Percentiles rank a stretch among this genome's conserved stretches.
Evolutionary conservation across 306 rosid species (phyloP).

Genomic region (Sicyos baderoa): DNA sequence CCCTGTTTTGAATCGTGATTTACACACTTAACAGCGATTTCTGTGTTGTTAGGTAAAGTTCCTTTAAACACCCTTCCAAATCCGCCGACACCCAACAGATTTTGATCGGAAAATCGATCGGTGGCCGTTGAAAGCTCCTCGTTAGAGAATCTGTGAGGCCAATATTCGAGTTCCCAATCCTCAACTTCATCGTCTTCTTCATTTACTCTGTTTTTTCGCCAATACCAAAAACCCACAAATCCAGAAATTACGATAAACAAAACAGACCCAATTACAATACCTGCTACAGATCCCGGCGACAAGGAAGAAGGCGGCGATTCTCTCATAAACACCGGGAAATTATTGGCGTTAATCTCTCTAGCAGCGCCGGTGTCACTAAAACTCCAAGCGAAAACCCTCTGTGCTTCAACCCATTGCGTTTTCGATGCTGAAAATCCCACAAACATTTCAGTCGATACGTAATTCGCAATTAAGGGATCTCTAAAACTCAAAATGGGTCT

Average conservation of each 20-base stretch:
- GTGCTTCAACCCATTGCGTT: conserved; percentile 61
- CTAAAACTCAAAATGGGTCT: conserved; percentile 44
- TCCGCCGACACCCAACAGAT: conserved; percentile 67
- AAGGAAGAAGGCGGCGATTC: conserved; percentile 31
- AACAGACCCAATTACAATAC: conserved; percentile 39
- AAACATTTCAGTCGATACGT: conserved; percentile 60
- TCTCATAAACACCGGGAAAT: conserved; percentile 43
- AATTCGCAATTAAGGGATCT: conserved; percentile 41
- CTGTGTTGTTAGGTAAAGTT: conserved; percentile 34
- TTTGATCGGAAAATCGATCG: conserved; percentile 33
- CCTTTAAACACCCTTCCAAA: conserved; percentile 82
- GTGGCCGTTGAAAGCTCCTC: conserved; percentile 64
- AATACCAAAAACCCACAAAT: conserved; percentile 26
- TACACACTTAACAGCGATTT: conserved; percentile 80
- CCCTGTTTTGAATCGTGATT: conserved; percentile 92
- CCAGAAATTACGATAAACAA: conserved; percentile 29
- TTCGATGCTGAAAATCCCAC: conserved; percentile 86
- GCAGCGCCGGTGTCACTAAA: conserved; percentile 54
- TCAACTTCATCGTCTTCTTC: conserved; percentile 64
- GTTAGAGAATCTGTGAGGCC: conserved; percentile 79
- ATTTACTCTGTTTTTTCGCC: conserved; percentile 38
- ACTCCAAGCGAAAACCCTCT: conserved; percentile 85
- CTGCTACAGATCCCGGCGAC: conserved; percentile 45
- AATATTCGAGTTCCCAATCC: conserved; percentile 82
- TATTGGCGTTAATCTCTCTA: conserved; percentile 49